Conservation (phyloP, 2,329 filamentous ascomycete genomes). For the Coccinonectria pachysandricola region DNA sequence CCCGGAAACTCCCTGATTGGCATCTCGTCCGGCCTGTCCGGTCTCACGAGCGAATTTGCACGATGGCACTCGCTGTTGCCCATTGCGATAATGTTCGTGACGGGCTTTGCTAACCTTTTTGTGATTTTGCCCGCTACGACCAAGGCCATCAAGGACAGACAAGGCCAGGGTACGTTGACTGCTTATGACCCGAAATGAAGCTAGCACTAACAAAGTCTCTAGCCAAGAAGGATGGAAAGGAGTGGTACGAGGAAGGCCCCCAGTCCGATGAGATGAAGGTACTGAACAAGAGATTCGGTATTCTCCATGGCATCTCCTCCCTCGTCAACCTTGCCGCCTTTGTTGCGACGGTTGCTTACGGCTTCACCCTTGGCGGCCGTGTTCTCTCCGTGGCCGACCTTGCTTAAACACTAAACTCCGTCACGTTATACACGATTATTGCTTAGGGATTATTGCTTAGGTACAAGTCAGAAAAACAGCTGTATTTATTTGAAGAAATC, state of each 20-base stretch:
- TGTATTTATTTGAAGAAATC: no score
- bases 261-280: slow-evolving; percentile 77
- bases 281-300: slow-evolving; percentile 69
- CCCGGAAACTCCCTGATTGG: slow-evolving; percentile 49
- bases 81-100: slow-evolving; percentile 58
- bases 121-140: slow-evolving; percentile 68
- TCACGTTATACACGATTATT: no score
- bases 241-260: slow-evolving; percentile 66
- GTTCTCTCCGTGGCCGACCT: slow-evolving; percentile 34
- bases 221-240: slow-evolving; percentile 85
- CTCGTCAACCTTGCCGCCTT: slow-evolving; percentile 67
- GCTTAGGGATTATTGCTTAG: no score
- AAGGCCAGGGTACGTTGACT: slow-evolving; percentile 58
- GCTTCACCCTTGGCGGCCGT: slow-evolving; percentile 58
- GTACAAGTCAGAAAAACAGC: no score
- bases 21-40: slow-evolving; percentile 36
- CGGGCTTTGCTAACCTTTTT: slow-evolving; percentile 58
- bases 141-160: slow-evolving; percentile 62
- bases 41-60: slow-evolving; percentile 50
- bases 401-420: no score
- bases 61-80: slow-evolving; percentile 57
- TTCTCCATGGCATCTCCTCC: slow-evolving; percentile 72
- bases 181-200: no score
- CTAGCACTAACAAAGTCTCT: no score
- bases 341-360: slow-evolving; percentile 64